phyloP scores from a whole-genome alignment of 2,329 filamentous ascomycete genomes.

The Aspergillaceae sp. region DNA sequence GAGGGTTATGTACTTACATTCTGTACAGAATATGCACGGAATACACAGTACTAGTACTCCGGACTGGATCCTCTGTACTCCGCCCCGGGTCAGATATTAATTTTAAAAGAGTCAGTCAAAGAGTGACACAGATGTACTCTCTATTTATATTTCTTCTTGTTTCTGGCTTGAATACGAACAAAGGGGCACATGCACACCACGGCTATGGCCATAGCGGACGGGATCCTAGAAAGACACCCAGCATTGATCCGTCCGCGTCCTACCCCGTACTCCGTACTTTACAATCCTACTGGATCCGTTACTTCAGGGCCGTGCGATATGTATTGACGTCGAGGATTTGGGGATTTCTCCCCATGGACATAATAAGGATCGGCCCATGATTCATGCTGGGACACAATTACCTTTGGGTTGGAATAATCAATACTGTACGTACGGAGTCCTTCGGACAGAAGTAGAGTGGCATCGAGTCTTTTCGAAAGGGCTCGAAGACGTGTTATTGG shows the following conservation, averaged over 20 bases:
- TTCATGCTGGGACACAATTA: background rate
- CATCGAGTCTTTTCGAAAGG: background rate
- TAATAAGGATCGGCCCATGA: background rate
- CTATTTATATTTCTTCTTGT: no score
- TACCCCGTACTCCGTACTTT: background rate
- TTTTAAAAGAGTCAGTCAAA: background rate
- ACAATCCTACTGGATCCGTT: background rate
- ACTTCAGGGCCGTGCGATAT: background rate
- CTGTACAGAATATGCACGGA: background rate
- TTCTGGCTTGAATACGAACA: no score
- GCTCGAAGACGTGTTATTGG: no score
- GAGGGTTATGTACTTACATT: no score
- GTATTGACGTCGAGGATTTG: background rate
- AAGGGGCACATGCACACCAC: no score
- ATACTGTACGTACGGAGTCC: background rate
- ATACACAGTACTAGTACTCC: background rate
- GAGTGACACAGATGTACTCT: background rate
- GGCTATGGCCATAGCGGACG: no score
- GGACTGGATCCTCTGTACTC: background rate
- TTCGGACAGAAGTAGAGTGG: background rate
- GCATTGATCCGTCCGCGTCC: no score
- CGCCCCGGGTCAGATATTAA: background rate
- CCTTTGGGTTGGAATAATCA: background rate
- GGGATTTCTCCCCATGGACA: background rate
- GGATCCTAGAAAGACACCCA: no score